These are phyloP conservation scores for Phytophthora pistaciae DNA, from an alignment of 352 stramenopile genomes.

Conservation along the genomic window DNA sequence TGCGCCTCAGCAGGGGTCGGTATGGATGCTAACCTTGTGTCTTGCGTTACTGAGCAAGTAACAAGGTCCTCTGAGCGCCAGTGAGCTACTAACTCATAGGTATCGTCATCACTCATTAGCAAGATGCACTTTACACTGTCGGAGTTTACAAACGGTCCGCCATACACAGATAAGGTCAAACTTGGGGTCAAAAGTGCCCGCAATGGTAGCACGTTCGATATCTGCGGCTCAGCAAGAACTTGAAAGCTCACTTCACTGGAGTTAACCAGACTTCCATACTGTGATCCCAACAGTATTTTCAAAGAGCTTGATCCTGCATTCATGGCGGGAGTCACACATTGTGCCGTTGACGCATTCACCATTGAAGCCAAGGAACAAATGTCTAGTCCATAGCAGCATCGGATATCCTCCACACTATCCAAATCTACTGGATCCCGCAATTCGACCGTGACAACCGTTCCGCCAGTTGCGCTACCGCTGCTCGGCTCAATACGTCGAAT, in stretches of 20 bases:
- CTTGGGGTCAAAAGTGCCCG: slow-evolving; percentile 16
- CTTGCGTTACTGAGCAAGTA: slow-evolving; percentile 18
- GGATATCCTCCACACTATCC: slow-evolving; percentile 9
- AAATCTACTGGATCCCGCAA: slow-evolving; percentile 18
- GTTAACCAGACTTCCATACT: slow-evolving; percentile 27
- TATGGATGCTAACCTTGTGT: not conserved
- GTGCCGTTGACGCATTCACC: slow-evolving; percentile 21
- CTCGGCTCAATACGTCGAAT: slow-evolving; percentile 33
- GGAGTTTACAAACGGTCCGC: slow-evolving; percentile 29
- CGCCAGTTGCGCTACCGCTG: slow-evolving; percentile 21
- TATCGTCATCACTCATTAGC: slow-evolving; percentile 8
- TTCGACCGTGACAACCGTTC: slow-evolving; percentile 23
- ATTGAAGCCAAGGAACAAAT: slow-evolving; percentile 24
- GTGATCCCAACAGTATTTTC: slow-evolving; percentile 33
- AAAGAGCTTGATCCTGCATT: slow-evolving; percentile 14
- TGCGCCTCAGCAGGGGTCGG: slow-evolving; percentile 17
- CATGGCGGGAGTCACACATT: slow-evolving; percentile 34
- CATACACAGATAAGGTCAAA: slow-evolving; percentile 35
- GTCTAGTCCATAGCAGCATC: slow-evolving; percentile 42
- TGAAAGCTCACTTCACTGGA: slow-evolving; percentile 42
- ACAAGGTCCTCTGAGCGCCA: slow-evolving; percentile 37
- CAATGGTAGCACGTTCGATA: slow-evolving; percentile 38
- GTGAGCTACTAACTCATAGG: slow-evolving; percentile 17
- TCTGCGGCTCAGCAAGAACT: slow-evolving; percentile 17
- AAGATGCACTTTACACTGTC: slow-evolving; percentile 38